Conservation (phyloP, 139 green algal genomes). For the Bryopsis sp. region DNA sequence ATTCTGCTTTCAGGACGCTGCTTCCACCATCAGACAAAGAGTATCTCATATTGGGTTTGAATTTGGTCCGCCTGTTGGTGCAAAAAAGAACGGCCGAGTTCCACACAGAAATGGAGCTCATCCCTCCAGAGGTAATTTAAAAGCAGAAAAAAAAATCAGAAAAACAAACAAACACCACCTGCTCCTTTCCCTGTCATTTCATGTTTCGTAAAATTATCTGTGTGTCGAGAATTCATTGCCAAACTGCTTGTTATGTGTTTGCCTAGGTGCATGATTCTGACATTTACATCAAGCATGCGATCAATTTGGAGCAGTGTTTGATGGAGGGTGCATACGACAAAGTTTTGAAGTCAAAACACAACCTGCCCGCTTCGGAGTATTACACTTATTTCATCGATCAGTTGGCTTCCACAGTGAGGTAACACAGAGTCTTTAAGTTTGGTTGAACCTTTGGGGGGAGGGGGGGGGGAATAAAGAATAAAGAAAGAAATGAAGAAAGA, state of each 20-base stretch:
- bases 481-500: no score
- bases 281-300: slow-evolving; percentile 44
- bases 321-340: slow-evolving; percentile 97
- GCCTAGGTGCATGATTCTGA: slow-evolving; percentile 13
- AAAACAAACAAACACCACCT: neutral
- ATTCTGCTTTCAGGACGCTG: slow-evolving; percentile 30
- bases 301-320: slow-evolving; percentile 87
- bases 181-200: neutral
- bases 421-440: neutral
- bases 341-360: slow-evolving; percentile 39
- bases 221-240: no score
- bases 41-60: slow-evolving; percentile 59
- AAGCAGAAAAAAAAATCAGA: neutral
- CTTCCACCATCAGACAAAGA: slow-evolving; percentile 59
- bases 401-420: slow-evolving; percentile 73
- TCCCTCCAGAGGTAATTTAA: slow-evolving; percentile 46
- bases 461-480: neutral
- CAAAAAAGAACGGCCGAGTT: slow-evolving; percentile 96
- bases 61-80: slow-evolving; percentile 88
- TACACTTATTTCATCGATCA: slow-evolving; percentile 68
- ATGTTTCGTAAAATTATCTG: neutral
- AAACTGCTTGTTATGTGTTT: no score
- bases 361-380: slow-evolving; percentile 23
- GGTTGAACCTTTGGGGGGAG: neutral
- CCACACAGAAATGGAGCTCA: slow-evolving; percentile 89